Conservation (phyloP, 2,329 filamentous ascomycete genomes). For the Raffaelea albimanens region DNA sequence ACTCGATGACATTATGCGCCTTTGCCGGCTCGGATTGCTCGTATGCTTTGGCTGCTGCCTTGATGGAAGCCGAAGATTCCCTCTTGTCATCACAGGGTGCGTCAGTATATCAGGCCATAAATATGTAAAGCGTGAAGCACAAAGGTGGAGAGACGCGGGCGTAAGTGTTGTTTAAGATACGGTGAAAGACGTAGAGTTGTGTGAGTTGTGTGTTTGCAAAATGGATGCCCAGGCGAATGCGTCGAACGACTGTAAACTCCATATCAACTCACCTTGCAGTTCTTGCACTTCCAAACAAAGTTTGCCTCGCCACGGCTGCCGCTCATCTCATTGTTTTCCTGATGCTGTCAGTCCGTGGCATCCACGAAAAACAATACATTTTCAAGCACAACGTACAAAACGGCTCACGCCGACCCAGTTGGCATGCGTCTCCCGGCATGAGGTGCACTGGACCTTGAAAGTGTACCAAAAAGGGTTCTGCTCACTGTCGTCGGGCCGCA, state of each 20-base stretch:
- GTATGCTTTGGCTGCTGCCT: conserved; percentile 63
- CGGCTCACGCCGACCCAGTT: conserved; percentile 82
- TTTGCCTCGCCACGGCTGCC: conserved; percentile 93
- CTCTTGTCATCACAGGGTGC: conserved; percentile 48
- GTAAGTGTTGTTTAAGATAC: too few relatives aligned
- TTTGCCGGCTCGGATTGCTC: conserved; percentile 63
- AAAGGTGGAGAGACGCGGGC: too few relatives aligned
- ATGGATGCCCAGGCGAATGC: too few relatives aligned
- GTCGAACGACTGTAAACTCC: too few relatives aligned
- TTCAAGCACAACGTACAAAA: conserved; percentile 57
- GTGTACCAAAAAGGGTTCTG: conserved; percentile 90
- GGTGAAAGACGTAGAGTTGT: too few relatives aligned
- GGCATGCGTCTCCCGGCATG: conserved; percentile 80
- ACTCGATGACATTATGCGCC: conserved; percentile 69
- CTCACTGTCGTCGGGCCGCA: conserved; percentile 73
- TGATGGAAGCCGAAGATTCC: conserved; percentile 80
- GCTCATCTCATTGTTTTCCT: conserved; percentile 87
- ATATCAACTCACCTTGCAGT: conserved; percentile 86
- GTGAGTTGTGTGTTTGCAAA: too few relatives aligned
- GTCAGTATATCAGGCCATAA: too few relatives aligned
- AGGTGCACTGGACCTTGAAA: conserved; percentile 98
- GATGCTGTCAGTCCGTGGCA: background rate
- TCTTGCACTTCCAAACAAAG: conserved; percentile 99
- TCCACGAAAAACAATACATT: too few relatives aligned
- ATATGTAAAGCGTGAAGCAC: too few relatives aligned